These are phyloP conservation scores for Colletotrichum acutatum DNA, from an alignment of 2,329 filamentous ascomycete species.

Conservation along the genomic window DNA sequence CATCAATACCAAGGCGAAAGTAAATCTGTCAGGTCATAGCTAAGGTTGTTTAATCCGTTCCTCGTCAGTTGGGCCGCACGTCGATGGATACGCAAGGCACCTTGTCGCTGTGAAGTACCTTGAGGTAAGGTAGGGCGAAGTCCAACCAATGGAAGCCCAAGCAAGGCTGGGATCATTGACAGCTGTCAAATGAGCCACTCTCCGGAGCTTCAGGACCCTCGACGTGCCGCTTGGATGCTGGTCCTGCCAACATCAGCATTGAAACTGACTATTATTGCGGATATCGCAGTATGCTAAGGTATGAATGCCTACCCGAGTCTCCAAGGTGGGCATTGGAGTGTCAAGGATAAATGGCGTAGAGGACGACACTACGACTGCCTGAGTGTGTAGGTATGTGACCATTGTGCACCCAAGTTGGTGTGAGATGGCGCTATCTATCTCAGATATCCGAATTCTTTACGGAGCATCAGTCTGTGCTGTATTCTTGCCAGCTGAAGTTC, in stretches of 20 bases:
- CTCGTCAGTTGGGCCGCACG: not conserved
- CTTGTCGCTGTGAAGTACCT: not conserved
- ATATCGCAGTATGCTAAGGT: too few species aligned
- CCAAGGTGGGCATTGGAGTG: not conserved
- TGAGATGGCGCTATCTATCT: not conserved
- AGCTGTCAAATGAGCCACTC: conserved; percentile 27
- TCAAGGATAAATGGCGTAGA: not conserved
- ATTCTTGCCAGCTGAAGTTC: not conserved
- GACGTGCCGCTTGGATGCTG: not conserved
- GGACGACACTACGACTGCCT: too few species aligned
- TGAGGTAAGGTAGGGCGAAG: not conserved
- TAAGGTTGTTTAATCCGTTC: not conserved
- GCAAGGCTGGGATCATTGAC: conserved; percentile 9
- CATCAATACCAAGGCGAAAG: not conserved
- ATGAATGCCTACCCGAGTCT: not conserved
- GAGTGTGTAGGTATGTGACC: not conserved
- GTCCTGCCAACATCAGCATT: not conserved
- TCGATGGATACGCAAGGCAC: not conserved
- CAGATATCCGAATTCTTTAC: not conserved
- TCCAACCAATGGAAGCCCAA: conserved; percentile 1
- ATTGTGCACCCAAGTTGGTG: not conserved
- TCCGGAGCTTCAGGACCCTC: conserved; percentile 7
- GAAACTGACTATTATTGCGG: too few species aligned
- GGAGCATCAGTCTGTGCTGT: not conserved
- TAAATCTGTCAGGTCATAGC: not conserved